phyloP scores from a whole-genome alignment of 495 filamentous ascomycete species.

The Penicillium samsonianum region DNA sequence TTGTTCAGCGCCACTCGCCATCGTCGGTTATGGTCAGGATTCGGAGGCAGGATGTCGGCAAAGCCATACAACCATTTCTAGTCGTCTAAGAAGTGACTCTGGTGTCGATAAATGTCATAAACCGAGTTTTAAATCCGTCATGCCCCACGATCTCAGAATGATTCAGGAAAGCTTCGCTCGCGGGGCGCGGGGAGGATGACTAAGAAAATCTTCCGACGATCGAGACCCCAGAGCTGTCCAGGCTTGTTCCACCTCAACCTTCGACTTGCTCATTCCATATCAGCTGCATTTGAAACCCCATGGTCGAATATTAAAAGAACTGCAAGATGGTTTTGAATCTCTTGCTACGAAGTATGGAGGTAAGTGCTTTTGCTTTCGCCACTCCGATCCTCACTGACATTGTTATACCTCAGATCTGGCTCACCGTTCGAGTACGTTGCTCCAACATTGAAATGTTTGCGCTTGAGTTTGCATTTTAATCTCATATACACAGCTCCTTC shows the following conservation, averaged over 20 bases:
- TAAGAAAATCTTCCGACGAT: constrained; percentile 3
- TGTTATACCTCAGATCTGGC: constrained; percentile 38
- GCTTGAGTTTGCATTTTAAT: constrained; percentile 22
- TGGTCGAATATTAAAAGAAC: constrained; percentile 2
- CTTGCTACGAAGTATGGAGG: constrained; percentile 26
- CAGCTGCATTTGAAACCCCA: background rate
- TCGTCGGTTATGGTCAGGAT: constrained; percentile 23
- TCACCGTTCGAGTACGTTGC: constrained; percentile 42
- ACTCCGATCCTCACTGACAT: constrained; percentile 5
- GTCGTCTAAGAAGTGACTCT: constrained; percentile 1
- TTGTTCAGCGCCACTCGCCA: constrained; percentile 29
- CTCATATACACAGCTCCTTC: constrained; percentile 53
- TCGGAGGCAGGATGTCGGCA: constrained; percentile 6
- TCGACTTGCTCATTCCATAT: background rate
- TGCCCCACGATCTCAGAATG: background rate
- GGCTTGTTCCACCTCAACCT: background rate
- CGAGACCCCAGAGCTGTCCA: constrained; percentile 1
- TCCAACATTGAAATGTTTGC: background rate
- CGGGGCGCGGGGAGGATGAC: constrained; percentile 7
- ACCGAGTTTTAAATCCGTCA: background rate
- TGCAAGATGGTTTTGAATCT: constrained; percentile 26
- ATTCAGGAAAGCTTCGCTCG: constrained; percentile 11
- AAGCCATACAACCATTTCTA: constrained; percentile 21
- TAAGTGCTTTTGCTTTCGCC: constrained; percentile 12
- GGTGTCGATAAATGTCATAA: background rate